phyloP scores from a whole-genome alignment of 768 basidiomycete species.

The Suillus weaverae region DNA sequence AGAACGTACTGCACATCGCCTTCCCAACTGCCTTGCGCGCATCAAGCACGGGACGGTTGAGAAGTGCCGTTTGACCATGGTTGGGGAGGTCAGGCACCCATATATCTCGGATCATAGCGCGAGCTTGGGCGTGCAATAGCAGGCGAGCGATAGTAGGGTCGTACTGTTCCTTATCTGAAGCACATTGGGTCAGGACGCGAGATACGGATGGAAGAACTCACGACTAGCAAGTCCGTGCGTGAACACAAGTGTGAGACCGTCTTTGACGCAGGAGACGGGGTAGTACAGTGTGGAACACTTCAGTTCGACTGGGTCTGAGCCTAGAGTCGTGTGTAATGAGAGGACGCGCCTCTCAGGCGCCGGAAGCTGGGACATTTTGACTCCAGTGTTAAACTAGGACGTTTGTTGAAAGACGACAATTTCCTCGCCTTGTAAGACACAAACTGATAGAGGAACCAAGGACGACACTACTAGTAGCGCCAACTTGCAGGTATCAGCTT shows the following conservation, averaged over 20 bases:
- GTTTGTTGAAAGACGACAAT: background rate
- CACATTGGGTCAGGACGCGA: background rate
- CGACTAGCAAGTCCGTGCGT: constrained; percentile 30
- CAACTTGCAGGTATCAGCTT: background rate
- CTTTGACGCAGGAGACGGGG: constrained; percentile 18
- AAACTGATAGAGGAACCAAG: background rate
- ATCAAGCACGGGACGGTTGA: constrained; percentile 31
- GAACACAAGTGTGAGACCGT: constrained; percentile 27
- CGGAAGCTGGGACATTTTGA: background rate
- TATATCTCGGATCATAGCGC: constrained; percentile 27
- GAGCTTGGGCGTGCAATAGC: background rate
- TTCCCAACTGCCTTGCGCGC: constrained; percentile 18
- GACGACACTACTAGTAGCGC: background rate
- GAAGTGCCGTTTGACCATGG: constrained; percentile 34
- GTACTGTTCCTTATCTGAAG: constrained; percentile 31
- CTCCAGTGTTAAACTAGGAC: background rate
- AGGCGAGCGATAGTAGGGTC: constrained; percentile 17
- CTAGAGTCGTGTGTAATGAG: constrained; percentile 16
- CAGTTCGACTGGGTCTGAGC: constrained; percentile 14
- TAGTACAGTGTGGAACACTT: constrained; percentile 27
- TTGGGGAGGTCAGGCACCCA: constrained; percentile 39
- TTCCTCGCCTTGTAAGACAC: background rate
- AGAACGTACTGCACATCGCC: constrained; percentile 23
- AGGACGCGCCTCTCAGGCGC: constrained; percentile 22
- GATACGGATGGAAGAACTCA: constrained; percentile 11